Evolutionary conservation across 148 eudicot species (phyloP).

Genomic region (Vaccinium corymbosum): DNA sequence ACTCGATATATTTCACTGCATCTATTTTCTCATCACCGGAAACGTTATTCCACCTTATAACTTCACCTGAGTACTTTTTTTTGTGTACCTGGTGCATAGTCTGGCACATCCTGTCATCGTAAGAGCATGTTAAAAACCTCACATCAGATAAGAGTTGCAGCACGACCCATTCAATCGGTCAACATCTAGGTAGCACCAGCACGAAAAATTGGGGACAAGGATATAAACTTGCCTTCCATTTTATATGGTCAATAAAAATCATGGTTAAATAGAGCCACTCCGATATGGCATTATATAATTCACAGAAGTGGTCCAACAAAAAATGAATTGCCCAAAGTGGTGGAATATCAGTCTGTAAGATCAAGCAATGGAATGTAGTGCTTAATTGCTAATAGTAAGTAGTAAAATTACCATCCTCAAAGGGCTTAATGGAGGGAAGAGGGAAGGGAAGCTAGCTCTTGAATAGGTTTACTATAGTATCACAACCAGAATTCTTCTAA

Average conservation of each 20-base stretch:
- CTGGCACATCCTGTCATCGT: slow-evolving; percentile 50
- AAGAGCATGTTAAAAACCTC: background rate
- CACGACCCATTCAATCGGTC: background rate
- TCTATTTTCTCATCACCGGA: slow-evolving; percentile 82
- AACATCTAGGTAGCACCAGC: background rate
- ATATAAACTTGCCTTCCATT: background rate
- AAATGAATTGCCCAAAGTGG: background rate
- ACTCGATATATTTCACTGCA: slow-evolving; percentile 78
- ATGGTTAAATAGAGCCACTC: background rate
- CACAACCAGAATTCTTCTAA: background rate
- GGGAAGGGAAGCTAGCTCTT: background rate
- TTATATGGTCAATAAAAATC: background rate
- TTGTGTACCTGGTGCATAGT: slow-evolving; percentile 85
- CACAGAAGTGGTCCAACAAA: background rate
- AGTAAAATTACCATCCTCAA: background rate
- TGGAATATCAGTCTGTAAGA: background rate
- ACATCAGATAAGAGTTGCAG: background rate
- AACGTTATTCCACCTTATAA: slow-evolving; percentile 62
- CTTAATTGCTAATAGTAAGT: background rate
- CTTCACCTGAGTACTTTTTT: slow-evolving; percentile 75
- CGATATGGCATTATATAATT: background rate
- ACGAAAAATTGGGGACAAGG: background rate
- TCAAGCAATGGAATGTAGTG: background rate
- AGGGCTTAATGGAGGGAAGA: background rate
- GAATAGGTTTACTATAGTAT: background rate